phyloP scores from a whole-genome alignment of 2,329 filamentous ascomycete species.

The Septoria petroselini region DNA sequence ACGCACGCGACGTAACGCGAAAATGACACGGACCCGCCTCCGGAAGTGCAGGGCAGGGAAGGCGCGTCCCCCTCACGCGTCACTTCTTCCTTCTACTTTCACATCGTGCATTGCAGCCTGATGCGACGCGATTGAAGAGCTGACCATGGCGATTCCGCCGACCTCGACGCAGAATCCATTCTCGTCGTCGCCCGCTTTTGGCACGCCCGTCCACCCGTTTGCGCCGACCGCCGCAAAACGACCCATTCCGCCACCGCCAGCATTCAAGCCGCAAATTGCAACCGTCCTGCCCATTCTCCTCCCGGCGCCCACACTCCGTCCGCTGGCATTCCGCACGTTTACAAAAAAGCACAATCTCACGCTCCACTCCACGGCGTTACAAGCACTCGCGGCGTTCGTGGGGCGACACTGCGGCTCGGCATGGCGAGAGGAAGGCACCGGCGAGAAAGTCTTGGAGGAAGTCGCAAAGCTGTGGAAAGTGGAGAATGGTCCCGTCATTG shows the following conservation, averaged over 20 bases:
- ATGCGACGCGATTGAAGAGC: not conserved
- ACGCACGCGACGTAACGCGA: too few species aligned
- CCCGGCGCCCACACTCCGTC: slow-evolving; percentile 79
- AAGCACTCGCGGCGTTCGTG: slow-evolving; percentile 82
- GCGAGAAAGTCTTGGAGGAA: slow-evolving; percentile 89
- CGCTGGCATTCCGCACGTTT: slow-evolving; percentile 89
- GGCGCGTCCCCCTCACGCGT: too few species aligned
- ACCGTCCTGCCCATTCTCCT: slow-evolving; percentile 84
- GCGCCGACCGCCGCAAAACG: slow-evolving; percentile 25
- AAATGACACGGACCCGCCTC: too few species aligned
- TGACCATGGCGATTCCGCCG: slow-evolving; percentile 17
- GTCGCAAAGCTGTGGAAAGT: slow-evolving; percentile 90
- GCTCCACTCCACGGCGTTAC: slow-evolving; percentile 79
- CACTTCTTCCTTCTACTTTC: too few species aligned
- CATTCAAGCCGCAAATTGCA: slow-evolving; percentile 53
- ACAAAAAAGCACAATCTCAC: slow-evolving; percentile 97
- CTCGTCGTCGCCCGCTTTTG: slow-evolving; percentile 86
- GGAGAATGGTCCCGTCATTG: slow-evolving; percentile 81
- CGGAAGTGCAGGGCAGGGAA: too few species aligned
- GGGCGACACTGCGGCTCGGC: slow-evolving; percentile 90
- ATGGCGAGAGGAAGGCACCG: slow-evolving; percentile 94
- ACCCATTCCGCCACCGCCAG: slow-evolving; percentile 51
- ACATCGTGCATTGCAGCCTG: not conserved
- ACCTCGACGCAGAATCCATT: slow-evolving; percentile 42
- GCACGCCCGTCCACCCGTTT: slow-evolving; percentile 77